Conservation (phyloP, 1,139 yeast genomes). For the Pichia inconspicua region DNA sequence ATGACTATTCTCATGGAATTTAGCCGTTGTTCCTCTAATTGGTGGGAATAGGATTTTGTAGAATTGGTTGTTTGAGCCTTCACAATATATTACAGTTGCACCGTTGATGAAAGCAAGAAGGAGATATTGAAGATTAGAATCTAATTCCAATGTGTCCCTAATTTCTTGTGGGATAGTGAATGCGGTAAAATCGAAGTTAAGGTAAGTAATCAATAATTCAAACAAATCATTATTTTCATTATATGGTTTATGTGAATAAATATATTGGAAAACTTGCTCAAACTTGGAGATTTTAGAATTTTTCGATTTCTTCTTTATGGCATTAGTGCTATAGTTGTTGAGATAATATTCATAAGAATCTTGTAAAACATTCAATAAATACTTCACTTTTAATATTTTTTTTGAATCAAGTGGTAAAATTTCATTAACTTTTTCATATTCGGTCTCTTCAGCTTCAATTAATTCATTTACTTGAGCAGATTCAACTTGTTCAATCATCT, state of each 20-base stretch:
- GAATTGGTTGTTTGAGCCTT: slow-evolving; percentile 15
- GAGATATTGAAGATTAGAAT: slow-evolving; percentile 15
- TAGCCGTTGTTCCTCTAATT: background rate
- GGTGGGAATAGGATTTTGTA: slow-evolving; percentile 15
- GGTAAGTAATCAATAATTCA: slow-evolving; percentile 35
- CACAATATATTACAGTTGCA: slow-evolving; percentile 19
- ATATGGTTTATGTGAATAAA: slow-evolving; percentile 26
- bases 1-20: slow-evolving; percentile 1
- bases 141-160: slow-evolving; percentile 21
- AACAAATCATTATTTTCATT: slow-evolving; percentile 23
- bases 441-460: slow-evolving; percentile 32
- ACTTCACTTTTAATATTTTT: slow-evolving; percentile 33
- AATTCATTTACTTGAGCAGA: slow-evolving; percentile 30
- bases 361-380: slow-evolving; percentile 31
- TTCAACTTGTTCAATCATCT: slow-evolving; percentile 36
- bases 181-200: slow-evolving; percentile 38
- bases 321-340: slow-evolving; percentile 14
- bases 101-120: slow-evolving; percentile 29
- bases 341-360: slow-evolving; percentile 29
- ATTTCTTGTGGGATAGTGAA: slow-evolving; percentile 19
- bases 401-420: slow-evolving; percentile 28
- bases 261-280: slow-evolving; percentile 20
- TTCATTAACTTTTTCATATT: slow-evolving; percentile 24
- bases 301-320: slow-evolving; percentile 9
- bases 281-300: slow-evolving; percentile 17